Evolutionary conservation across 495 filamentous ascomycete species (phyloP).

Genomic region (Durotheca rogersii): DNA sequence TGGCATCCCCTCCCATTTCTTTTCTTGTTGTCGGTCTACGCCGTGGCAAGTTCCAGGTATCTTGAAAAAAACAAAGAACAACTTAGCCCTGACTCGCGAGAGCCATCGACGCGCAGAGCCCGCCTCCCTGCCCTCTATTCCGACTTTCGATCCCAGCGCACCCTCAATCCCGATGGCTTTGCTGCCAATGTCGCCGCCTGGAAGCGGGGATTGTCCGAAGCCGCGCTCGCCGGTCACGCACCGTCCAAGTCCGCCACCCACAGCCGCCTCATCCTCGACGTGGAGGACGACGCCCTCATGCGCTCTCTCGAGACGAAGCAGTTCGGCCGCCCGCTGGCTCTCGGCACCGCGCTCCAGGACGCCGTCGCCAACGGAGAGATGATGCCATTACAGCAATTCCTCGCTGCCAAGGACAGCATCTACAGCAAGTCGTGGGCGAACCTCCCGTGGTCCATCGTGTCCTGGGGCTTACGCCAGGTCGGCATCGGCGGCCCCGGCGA

Average conservation of each 20-base stretch:
- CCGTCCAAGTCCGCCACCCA: slow-evolving; percentile 40
- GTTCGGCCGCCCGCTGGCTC: slow-evolving; percentile 79
- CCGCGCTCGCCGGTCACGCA: slow-evolving; percentile 60
- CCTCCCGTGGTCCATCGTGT: slow-evolving; percentile 56
- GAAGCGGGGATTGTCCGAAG: slow-evolving; percentile 69
- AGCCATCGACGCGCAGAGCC: slow-evolving; percentile 49
- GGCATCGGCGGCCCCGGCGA: slow-evolving; percentile 59
- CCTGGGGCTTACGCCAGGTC: slow-evolving; percentile 73
- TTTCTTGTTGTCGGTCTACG: background rate
- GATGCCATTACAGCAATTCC: slow-evolving; percentile 66
- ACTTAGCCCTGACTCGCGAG: background rate
- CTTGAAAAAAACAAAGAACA: too few relatives aligned
- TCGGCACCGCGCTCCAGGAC: slow-evolving; percentile 79
- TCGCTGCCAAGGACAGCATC: slow-evolving; percentile 60
- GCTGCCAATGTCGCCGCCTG: slow-evolving; percentile 81
- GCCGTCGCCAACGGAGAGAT: slow-evolving; percentile 66
- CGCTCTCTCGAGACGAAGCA: slow-evolving; percentile 71
- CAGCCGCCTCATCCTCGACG: slow-evolving; percentile 62
- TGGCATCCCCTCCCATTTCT: background rate
- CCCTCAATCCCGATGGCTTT: slow-evolving; percentile 89
- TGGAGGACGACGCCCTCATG: slow-evolving; percentile 64
- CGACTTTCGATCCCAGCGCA: slow-evolving; percentile 77
- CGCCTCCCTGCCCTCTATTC: slow-evolving; percentile 92
- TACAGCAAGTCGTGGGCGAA: slow-evolving; percentile 55
- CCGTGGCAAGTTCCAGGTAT: too few relatives aligned